A percentile compares a stretch with the other conserved stretches of the same genome.
These are phyloP conservation scores for Trametopsis cervina DNA, from an alignment of 768 basidiomycete species.

Conservation along the genomic window DNA sequence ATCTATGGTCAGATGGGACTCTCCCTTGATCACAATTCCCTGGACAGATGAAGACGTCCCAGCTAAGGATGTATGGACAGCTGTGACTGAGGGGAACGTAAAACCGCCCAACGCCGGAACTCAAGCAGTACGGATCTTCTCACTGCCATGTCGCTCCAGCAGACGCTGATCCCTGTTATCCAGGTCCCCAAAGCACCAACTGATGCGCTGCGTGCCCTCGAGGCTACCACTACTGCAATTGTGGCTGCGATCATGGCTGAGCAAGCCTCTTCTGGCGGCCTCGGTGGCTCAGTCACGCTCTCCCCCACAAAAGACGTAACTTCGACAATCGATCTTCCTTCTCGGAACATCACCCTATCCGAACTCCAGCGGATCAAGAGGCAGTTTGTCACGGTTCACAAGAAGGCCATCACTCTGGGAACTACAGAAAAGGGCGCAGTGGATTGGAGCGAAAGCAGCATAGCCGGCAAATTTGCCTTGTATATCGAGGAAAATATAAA, in stretches of 20 bases:
- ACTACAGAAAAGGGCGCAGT: conserved; percentile 71
- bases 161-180: too few species aligned
- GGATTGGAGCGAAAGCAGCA: conserved; percentile 68
- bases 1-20: conserved; percentile 98
- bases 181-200: conserved; percentile 80
- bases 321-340: conserved; percentile 54
- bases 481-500: conserved; percentile 70
- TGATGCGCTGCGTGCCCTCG: conserved; percentile 83
- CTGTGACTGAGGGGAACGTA: conserved; percentile 69
- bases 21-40: conserved; percentile 81
- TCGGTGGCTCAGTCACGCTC: conserved; percentile 47
- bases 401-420: conserved; percentile 81
- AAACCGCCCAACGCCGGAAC: conserved; percentile 89
- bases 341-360: conserved; percentile 69
- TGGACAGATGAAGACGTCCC: conserved; percentile 68
- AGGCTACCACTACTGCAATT: conserved; percentile 63
- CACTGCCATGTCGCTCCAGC: neutral
- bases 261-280: conserved; percentile 44
- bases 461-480: conserved; percentile 60
- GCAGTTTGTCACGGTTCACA: conserved; percentile 87
- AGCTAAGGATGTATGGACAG: conserved; percentile 68
- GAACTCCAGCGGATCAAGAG: conserved; percentile 87
- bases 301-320: conserved; percentile 35
- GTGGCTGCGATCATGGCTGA: conserved; percentile 67
- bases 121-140: conserved; percentile 44